phyloP scores from a whole-genome alignment of 208 protist genomes.

The Trypanosoma cruzi region DNA sequence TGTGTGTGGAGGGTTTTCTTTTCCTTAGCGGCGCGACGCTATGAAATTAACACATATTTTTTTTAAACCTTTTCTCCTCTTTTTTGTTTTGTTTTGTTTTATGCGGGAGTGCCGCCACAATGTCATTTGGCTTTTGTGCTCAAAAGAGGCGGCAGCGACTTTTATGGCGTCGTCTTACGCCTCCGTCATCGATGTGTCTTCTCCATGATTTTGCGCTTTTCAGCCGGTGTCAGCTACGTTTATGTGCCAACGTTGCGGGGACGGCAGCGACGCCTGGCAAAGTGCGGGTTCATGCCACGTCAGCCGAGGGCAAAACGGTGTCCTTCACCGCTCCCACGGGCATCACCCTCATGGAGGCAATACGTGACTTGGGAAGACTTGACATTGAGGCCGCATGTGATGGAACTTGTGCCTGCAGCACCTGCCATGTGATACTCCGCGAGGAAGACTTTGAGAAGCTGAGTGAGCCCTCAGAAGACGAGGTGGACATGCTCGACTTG shows the following conservation, averaged over 20 bases:
- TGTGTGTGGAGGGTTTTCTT: too few relatives aligned
- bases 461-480: conserved; percentile 87
- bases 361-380: conserved; percentile 90
- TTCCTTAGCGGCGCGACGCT: too few relatives aligned
- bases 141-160: not conserved
- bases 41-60: too few relatives aligned
- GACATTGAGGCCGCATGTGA: conserved; percentile 97
- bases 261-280: conserved; percentile 24
- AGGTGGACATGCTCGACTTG: conserved; percentile 93
- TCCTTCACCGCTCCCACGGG: conserved; percentile 58
- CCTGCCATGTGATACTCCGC: conserved; percentile 95
- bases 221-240: not conserved
- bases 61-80: too few relatives aligned
- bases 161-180: not conserved
- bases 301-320: conserved; percentile 25
- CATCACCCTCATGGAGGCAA: conserved; percentile 83
- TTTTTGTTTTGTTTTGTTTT: not conserved
- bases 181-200: not conserved
- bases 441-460: conserved; percentile 83
- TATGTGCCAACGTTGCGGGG: not conserved
- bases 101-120: not conserved
- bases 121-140: not conserved
- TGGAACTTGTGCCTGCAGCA: conserved; percentile 95
- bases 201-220: too few relatives aligned
- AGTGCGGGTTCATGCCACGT: conserved; percentile 42